Evolutionary conservation across 768 basidiomycete species (phyloP).

Genomic region (Phylloporus arenicola): DNA sequence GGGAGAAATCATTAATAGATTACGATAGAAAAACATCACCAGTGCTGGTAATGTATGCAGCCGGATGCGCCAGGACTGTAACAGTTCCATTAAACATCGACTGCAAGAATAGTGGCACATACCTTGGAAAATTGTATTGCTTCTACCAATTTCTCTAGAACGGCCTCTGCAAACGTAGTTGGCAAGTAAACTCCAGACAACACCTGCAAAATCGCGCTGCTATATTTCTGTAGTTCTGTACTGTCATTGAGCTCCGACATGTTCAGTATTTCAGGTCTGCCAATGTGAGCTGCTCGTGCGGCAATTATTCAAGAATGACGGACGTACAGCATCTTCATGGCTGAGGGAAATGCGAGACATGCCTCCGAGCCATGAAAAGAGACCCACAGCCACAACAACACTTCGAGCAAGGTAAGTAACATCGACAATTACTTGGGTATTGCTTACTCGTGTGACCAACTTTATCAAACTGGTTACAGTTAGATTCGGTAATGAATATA

Average conservation of each 20-base stretch:
- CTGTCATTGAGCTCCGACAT: conserved; percentile 90
- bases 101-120: conserved; percentile 18
- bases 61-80: conserved; percentile 85
- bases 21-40: conserved; percentile 88
- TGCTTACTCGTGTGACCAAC: conserved; percentile 72
- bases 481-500: conserved; percentile 6
- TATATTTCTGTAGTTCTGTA: conserved; percentile 75
- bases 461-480: conserved; percentile 69
- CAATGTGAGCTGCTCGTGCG: conserved; percentile 5
- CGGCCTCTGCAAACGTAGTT: conserved; percentile 53
- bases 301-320: background rate
- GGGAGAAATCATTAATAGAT: conserved; percentile 71
- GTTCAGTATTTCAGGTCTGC: conserved; percentile 79
- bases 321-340: conserved; percentile 70
- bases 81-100: conserved; percentile 9
- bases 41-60: conserved; percentile 83
- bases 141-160: conserved; percentile 55
- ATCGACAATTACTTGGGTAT: background rate
- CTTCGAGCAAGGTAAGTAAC: conserved; percentile 35
- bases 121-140: conserved; percentile 79
- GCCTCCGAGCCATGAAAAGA: conserved; percentile 73
- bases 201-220: conserved; percentile 74
- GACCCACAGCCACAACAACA: conserved; percentile 76
- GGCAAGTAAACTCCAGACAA: conserved; percentile 79
- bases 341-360: conserved; percentile 70